phyloP scores from a whole-genome alignment of 106 monocot species.

The Amphibolis antarctica region DNA sequence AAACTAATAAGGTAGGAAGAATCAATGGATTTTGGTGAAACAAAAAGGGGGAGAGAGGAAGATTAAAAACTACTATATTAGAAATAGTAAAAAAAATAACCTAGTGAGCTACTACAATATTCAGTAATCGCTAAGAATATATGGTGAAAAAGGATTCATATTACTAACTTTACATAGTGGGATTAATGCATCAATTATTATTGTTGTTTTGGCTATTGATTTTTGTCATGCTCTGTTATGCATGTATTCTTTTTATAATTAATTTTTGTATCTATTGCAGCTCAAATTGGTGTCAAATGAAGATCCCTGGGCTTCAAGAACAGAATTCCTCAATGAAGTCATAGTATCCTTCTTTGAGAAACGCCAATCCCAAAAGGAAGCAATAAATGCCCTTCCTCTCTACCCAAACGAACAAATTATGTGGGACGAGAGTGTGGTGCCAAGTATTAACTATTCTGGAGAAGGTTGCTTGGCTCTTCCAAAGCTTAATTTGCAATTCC shows the following conservation, averaged over 20 bases:
- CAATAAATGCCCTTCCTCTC: slow-evolving; percentile 96
- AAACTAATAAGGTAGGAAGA: too few species aligned
- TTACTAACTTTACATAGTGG: too few species aligned
- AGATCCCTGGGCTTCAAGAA: slow-evolving; percentile 63
- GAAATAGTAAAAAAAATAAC: too few species aligned
- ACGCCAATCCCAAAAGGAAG: slow-evolving; percentile 96
- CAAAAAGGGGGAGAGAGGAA: too few species aligned
- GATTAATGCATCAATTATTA: too few species aligned
- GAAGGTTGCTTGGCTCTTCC: slow-evolving; percentile 98
- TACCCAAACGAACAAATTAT: slow-evolving; percentile 99
- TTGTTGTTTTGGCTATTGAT: too few species aligned
- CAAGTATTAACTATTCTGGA: slow-evolving; percentile 97
- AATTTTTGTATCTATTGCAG: slow-evolving; percentile 21
- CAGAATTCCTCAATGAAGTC: slow-evolving; percentile 78
- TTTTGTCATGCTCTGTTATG: background rate
- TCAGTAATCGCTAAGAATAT: too few species aligned
- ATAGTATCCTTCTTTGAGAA: slow-evolving; percentile 85
- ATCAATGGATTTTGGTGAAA: too few species aligned
- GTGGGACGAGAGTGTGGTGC: slow-evolving; percentile 98
- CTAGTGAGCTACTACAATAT: too few species aligned
- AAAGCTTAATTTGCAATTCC: slow-evolving; percentile 93
- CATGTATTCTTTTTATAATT: too few species aligned
- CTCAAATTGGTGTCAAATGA: slow-evolving; percentile 81
- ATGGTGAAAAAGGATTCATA: too few species aligned
- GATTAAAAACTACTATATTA: too few species aligned